Conservation (phyloP, 306 rosid species). For the Argentina anserina region DNA sequence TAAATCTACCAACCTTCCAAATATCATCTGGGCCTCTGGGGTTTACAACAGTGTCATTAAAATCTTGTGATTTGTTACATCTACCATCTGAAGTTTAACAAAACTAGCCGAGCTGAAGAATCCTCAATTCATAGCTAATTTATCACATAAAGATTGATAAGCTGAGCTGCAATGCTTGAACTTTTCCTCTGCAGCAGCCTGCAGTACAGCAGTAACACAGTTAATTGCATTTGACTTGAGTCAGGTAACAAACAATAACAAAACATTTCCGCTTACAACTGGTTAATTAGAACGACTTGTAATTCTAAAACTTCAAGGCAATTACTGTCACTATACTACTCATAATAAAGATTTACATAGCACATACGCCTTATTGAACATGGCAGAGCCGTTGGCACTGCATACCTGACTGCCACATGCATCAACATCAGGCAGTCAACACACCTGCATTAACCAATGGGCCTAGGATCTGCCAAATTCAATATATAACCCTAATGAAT, state of each 20-base stretch:
- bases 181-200: slow-evolving; percentile 79
- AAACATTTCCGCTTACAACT: neutral
- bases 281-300: neutral
- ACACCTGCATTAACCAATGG: neutral
- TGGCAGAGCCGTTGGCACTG: neutral
- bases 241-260: neutral
- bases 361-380: neutral
- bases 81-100: slow-evolving; percentile 7
- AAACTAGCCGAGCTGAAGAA: slow-evolving; percentile 7
- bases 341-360: neutral
- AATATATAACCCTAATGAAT: neutral
- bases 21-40: neutral
- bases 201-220: slow-evolving; percentile 14
- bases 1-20: neutral
- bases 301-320: neutral
- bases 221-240: neutral
- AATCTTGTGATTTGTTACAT: slow-evolving; percentile 22
- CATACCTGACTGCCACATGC: neutral
- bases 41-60: neutral
- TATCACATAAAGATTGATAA: slow-evolving; percentile 66
- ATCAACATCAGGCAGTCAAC: neutral
- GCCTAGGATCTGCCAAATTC: neutral
- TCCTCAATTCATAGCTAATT: slow-evolving; percentile 42
- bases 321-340: neutral
- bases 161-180: slow-evolving; percentile 83